These are phyloP conservation scores for Geosmithia flava DNA, from an alignment of 2,329 filamentous ascomycete species.

Conservation along the genomic window DNA sequence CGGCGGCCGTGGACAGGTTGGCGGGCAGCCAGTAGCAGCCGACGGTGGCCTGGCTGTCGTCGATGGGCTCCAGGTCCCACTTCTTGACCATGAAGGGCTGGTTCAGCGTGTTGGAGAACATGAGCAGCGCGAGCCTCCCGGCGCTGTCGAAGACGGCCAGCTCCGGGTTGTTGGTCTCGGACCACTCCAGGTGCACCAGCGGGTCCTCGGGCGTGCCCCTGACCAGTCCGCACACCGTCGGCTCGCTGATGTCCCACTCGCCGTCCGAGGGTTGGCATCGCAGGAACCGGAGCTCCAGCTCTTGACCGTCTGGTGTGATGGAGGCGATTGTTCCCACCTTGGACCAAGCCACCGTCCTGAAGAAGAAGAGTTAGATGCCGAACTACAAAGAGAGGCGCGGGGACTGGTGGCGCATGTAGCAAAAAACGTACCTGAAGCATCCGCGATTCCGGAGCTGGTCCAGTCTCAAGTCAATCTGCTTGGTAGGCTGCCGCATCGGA, in stretches of 20 bases:
- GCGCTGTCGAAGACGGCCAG: slow-evolving; percentile 72
- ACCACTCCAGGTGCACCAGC: slow-evolving; percentile 76
- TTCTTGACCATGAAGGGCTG: slow-evolving; percentile 49
- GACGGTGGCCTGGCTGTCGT: slow-evolving; percentile 66
- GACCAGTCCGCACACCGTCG: slow-evolving; percentile 51
- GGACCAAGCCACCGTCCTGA: slow-evolving; percentile 76
- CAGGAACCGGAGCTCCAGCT: slow-evolving; percentile 62
- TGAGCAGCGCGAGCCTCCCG: slow-evolving; percentile 66
- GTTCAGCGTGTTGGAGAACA: slow-evolving; percentile 61
- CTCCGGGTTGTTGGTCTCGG: slow-evolving; percentile 57
- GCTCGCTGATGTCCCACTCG: slow-evolving; percentile 63
- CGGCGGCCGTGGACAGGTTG: neutral
- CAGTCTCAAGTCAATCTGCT: slow-evolving; percentile 58
- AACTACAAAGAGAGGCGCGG: neutral
- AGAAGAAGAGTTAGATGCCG: slow-evolving; percentile 5
- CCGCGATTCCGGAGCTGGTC: slow-evolving; percentile 66
- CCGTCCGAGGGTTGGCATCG: slow-evolving; percentile 56
- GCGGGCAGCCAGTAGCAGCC: slow-evolving; percentile 76
- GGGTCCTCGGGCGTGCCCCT: slow-evolving; percentile 50
- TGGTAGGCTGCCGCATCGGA: slow-evolving; percentile 29
- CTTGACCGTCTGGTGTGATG: slow-evolving; percentile 59
- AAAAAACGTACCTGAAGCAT: slow-evolving; percentile 61
- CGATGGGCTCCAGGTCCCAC: slow-evolving; percentile 54
- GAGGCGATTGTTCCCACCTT: slow-evolving; percentile 76
- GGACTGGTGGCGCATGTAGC: neutral